These are phyloP conservation scores for Auriscalpium orientale DNA, from an alignment of 768 basidiomycete genomes.

Conservation along the genomic window DNA sequence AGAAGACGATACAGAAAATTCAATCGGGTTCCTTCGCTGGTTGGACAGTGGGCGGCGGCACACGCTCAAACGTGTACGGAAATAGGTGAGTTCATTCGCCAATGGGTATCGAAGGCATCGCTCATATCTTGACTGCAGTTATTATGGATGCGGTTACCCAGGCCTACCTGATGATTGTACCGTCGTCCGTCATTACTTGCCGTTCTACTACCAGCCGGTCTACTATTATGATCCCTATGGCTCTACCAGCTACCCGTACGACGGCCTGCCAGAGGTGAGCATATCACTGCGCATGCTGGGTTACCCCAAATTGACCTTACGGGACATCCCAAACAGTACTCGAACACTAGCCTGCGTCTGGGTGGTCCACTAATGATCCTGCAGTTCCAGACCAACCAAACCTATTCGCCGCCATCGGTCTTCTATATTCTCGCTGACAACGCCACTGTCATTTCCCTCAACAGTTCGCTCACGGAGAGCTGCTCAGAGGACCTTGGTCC, in stretches of 20 bases:
- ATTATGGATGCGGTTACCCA: too few species aligned
- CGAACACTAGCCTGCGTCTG: slow-evolving; percentile 25
- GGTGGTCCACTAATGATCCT: slow-evolving; percentile 25
- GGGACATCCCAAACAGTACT: slow-evolving; percentile 22
- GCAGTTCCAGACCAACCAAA: slow-evolving; percentile 19
- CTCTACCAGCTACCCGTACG: neutral
- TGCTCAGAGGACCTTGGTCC: slow-evolving; percentile 18
- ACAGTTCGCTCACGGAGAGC: slow-evolving; percentile 21
- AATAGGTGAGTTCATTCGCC: too few species aligned
- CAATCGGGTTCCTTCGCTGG: slow-evolving; percentile 17
- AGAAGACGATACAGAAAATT: too few species aligned
- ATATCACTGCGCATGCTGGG: neutral
- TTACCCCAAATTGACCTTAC: neutral
- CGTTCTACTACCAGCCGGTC: too few species aligned
- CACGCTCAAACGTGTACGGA: slow-evolving; percentile 16
- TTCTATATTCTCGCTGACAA: slow-evolving; percentile 30
- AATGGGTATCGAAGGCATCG: too few species aligned
- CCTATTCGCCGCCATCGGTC: slow-evolving; percentile 16
- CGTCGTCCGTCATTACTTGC: too few species aligned
- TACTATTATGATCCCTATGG: neutral
- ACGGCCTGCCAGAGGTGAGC: neutral
- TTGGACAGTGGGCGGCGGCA: slow-evolving; percentile 18
- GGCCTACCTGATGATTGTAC: too few species aligned
- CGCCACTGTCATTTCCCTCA: slow-evolving; percentile 25
- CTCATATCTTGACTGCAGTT: too few species aligned